Percentiles rank a stretch among this genome's conserved stretches.
phyloP scores from a whole-genome alignment of 805 yeast species.

The Grigorovia humatica region DNA sequence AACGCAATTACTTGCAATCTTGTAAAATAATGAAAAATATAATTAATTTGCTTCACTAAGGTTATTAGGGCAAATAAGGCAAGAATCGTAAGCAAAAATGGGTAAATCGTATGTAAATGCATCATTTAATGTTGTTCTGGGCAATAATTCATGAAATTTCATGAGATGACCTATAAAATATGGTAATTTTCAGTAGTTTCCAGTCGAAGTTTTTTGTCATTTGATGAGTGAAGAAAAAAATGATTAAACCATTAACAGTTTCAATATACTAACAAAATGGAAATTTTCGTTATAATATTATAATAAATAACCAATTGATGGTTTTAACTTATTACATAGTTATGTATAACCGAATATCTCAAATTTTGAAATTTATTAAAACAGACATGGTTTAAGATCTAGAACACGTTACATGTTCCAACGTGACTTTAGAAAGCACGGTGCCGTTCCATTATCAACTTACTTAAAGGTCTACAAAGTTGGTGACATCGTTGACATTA shows the following conservation, averaged over 20 bases:
- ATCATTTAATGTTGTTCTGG: background rate
- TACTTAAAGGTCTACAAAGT: constrained; percentile 97
- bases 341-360: background rate
- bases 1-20: background rate
- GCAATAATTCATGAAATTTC: background rate
- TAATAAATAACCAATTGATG: background rate
- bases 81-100: constrained; percentile 30
- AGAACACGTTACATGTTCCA: constrained; percentile 99
- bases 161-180: background rate
- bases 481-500: constrained; percentile 99
- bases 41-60: background rate
- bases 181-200: background rate
- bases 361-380: background rate
- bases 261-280: too few relatives aligned
- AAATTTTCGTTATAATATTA: too few relatives aligned
- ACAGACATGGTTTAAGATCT: constrained; percentile 94
- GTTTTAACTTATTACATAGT: background rate
- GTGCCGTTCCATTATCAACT: constrained; percentile 86
- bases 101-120: constrained; percentile 24
- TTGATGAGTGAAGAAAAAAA: too few relatives aligned
- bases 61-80: background rate
- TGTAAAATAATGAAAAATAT: background rate
- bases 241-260: too few relatives aligned
- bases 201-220: too few relatives aligned
- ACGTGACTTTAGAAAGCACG: constrained; percentile 97